A percentile compares a stretch with the other conserved stretches of the same genome.
Conservation (phyloP, 2,329 filamentous ascomycete genomes). For the Magnaporthiopsis rhizophila region DNA sequence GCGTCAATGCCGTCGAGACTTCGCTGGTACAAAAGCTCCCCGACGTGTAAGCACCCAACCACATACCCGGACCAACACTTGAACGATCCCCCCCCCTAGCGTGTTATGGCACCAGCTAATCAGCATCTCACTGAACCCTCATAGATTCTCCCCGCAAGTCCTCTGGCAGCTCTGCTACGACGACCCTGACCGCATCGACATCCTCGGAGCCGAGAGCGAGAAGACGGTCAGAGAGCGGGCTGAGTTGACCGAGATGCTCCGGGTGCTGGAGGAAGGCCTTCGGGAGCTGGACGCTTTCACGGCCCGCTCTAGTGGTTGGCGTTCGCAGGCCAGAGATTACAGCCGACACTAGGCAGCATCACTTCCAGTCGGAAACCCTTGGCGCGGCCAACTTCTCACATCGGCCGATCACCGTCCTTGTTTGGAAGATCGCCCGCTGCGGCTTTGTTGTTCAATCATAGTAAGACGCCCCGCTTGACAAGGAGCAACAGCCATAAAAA, state of each 20-base stretch:
- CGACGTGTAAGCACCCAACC: not conserved
- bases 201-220: constrained; percentile 2
- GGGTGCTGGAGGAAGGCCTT: not conserved
- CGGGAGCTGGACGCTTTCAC: not conserved
- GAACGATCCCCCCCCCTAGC: too few species aligned
- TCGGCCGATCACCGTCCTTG: too few species aligned
- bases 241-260: not conserved
- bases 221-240: not conserved
- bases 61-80: too few species aligned
- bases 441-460: too few species aligned
- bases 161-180: not conserved
- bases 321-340: not conserved
- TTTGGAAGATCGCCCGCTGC: too few species aligned
- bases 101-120: too few species aligned
- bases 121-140: too few species aligned
- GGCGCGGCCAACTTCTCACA: too few species aligned
- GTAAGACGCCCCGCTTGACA: too few species aligned
- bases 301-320: not conserved
- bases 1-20: constrained; percentile 17
- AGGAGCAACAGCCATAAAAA: too few species aligned
- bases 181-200: not conserved
- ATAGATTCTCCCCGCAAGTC: not conserved
- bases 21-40: constrained; percentile 16
- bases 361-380: too few species aligned
- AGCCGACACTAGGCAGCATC: too few species aligned